Evolutionary conservation across 495 filamentous ascomycete species (phyloP).

Genomic region (Podospora tetraspora): DNA sequence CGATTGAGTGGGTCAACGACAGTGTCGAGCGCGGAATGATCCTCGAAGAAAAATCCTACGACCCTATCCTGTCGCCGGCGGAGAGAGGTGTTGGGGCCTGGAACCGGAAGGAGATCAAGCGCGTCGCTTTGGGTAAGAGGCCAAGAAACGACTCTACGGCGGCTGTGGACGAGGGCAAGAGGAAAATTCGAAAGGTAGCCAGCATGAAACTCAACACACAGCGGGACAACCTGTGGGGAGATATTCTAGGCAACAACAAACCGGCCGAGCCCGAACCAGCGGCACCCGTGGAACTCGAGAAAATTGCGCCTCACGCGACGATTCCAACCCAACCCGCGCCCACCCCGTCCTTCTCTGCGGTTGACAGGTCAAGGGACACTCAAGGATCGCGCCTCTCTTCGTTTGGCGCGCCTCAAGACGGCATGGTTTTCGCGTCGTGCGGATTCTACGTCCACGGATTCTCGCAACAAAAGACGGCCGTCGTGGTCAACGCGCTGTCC

Average conservation of each 20-base stretch:
- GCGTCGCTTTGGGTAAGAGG: slow-evolving; percentile 37
- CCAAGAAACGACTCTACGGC: slow-evolving; percentile 25
- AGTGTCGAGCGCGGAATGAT: slow-evolving; percentile 90
- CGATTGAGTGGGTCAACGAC: slow-evolving; percentile 77
- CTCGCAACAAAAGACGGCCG: slow-evolving; percentile 32
- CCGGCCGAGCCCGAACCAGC: slow-evolving; percentile 8
- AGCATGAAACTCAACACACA: slow-evolving; percentile 74
- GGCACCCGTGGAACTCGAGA: not conserved
- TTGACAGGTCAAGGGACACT: slow-evolving; percentile 20
- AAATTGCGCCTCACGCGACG: not conserved
- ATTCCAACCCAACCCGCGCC: not conserved
- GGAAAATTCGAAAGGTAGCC: slow-evolving; percentile 74
- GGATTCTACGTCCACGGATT: slow-evolving; percentile 66
- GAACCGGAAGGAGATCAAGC: slow-evolving; percentile 49
- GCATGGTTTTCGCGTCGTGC: slow-evolving; percentile 46
- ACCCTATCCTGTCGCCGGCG: slow-evolving; percentile 60
- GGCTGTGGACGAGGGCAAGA: slow-evolving; percentile 41
- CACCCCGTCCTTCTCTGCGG: slow-evolving; percentile 6
- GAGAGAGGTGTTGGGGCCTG: slow-evolving; percentile 76
- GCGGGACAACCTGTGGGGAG: slow-evolving; percentile 78
- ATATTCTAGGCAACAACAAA: slow-evolving; percentile 57
- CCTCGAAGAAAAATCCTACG: slow-evolving; percentile 76
- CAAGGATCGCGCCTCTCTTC: slow-evolving; percentile 27
- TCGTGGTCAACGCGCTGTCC: slow-evolving; percentile 41
- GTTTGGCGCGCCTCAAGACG: slow-evolving; percentile 24